phyloP scores from a whole-genome alignment of 805 yeast species.

The Candida vartiovaarae region DNA sequence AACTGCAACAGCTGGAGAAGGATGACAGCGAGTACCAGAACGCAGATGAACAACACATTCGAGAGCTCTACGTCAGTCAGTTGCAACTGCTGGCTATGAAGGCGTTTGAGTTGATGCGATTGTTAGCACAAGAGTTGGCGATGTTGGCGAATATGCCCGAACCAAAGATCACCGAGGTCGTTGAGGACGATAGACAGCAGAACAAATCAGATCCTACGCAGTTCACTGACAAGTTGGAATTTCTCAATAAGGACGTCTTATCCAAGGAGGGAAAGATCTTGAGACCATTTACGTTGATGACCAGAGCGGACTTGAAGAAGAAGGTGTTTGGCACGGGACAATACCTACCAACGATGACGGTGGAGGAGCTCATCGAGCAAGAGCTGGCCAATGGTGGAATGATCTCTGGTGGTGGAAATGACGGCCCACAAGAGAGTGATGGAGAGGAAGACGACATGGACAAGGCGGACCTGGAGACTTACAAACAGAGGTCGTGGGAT shows the following conservation, averaged over 20 bases:
- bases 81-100: conserved; percentile 44
- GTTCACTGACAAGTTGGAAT: conserved; percentile 61
- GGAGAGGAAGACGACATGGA: conserved; percentile 65
- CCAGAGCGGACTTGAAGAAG: conserved; percentile 48
- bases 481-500: conserved; percentile 85
- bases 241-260: conserved; percentile 42
- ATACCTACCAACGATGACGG: conserved; percentile 85
- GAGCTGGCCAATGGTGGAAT: conserved; percentile 84
- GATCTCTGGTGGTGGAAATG: conserved; percentile 38
- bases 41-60: conserved; percentile 59
- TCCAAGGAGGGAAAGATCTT: conserved; percentile 72
- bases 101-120: conserved; percentile 51
- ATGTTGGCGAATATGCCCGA: conserved; percentile 45
- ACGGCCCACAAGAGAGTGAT: conserved; percentile 29
- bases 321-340: conserved; percentile 91
- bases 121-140: conserved; percentile 56
- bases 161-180: conserved; percentile 17
- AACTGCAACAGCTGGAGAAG: conserved; percentile 30
- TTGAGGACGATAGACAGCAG: conserved; percentile 13
- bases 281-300: conserved; percentile 74
- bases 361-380: conserved; percentile 83
- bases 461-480: conserved; percentile 56
- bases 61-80: conserved; percentile 51
- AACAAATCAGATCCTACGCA: conserved; percentile 31
- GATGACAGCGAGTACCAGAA: conserved; percentile 26